Percentiles rank a stretch among this genome's conserved stretches.
phyloP scores from a whole-genome alignment of 2,329 filamentous ascomycete genomes.

The Diaporthe citrichinensis region DNA sequence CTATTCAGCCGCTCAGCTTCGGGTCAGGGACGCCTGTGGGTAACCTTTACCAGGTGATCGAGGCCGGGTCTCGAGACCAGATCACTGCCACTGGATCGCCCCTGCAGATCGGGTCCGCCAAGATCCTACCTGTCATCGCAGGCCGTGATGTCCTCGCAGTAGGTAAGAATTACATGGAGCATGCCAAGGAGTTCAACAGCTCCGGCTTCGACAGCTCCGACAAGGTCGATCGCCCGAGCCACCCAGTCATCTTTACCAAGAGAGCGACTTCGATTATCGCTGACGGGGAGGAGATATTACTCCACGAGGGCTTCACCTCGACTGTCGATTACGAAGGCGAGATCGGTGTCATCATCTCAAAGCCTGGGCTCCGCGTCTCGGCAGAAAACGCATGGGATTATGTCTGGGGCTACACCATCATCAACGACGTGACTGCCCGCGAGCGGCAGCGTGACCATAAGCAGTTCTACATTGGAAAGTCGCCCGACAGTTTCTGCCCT shows the following conservation, averaged over 20 bases:
- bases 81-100: neutral
- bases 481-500: neutral
- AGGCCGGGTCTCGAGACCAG: neutral
- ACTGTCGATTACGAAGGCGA: neutral
- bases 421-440: slow-evolving; percentile 5
- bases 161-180: slow-evolving; percentile 1
- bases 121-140: neutral
- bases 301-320: neutral
- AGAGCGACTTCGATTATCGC: slow-evolving; percentile 9
- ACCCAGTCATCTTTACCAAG: slow-evolving; percentile 9
- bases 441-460: slow-evolving; percentile 16
- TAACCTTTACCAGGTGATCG: neutral
- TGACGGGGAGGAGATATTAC: neutral
- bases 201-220: slow-evolving; percentile 8
- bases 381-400: neutral
- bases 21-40: neutral
- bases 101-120: neutral
- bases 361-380: neutral
- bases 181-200: slow-evolving; percentile 13
- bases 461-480: slow-evolving; percentile 12
- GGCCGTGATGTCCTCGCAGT: slow-evolving; percentile 2
- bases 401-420: neutral
- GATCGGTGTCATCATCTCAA: neutral
- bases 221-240: slow-evolving; percentile 4
- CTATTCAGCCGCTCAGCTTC: neutral